Percentiles rank a stretch among this genome's conserved stretches.
Evolutionary conservation across 768 basidiomycete genomes (phyloP).

Genomic region (Phlebiopsis flavidoalba): DNA sequence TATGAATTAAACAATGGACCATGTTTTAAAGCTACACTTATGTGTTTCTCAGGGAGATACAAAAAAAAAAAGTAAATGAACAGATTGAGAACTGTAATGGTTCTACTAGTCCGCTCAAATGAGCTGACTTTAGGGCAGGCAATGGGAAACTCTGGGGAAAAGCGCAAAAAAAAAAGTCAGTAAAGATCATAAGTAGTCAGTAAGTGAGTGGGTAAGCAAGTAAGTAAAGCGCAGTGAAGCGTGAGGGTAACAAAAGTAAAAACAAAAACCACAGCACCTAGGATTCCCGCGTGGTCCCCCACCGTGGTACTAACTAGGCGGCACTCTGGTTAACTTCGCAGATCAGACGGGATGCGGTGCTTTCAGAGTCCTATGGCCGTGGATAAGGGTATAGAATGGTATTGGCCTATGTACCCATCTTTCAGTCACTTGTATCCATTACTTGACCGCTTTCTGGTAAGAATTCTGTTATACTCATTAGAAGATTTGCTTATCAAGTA

Average conservation of each 20-base stretch:
- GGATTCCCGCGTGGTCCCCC: constrained; percentile 57
- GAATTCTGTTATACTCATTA: neutral
- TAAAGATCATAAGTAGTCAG: neutral
- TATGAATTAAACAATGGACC: neutral
- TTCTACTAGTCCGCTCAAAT: neutral
- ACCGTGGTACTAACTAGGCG: constrained; percentile 61
- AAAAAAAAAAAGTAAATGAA: neutral
- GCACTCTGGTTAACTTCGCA: constrained; percentile 61
- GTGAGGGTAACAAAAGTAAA: neutral
- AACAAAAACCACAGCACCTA: constrained; percentile 38
- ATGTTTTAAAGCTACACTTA: neutral
- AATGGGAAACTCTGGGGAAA: constrained; percentile 3
- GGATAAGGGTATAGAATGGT: constrained; percentile 16
- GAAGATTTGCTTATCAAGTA: neutral
- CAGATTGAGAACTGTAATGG: neutral
- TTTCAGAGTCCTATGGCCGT: constrained; percentile 35
- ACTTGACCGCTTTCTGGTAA: neutral
- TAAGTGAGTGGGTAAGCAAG: constrained; percentile 4
- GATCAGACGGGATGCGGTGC: constrained; percentile 56
- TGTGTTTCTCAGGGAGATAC: neutral
- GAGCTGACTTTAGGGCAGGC: neutral
- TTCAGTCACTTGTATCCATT: neutral
- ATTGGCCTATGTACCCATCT: constrained; percentile 12
- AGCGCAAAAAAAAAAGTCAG: constrained; percentile 6
- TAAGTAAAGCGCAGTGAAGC: neutral